Percentiles rank a stretch among this genome's conserved stretches.
Evolutionary conservation across 805 yeast genomes (phyloP).

Genomic region (Candida khao-thaluensis): DNA sequence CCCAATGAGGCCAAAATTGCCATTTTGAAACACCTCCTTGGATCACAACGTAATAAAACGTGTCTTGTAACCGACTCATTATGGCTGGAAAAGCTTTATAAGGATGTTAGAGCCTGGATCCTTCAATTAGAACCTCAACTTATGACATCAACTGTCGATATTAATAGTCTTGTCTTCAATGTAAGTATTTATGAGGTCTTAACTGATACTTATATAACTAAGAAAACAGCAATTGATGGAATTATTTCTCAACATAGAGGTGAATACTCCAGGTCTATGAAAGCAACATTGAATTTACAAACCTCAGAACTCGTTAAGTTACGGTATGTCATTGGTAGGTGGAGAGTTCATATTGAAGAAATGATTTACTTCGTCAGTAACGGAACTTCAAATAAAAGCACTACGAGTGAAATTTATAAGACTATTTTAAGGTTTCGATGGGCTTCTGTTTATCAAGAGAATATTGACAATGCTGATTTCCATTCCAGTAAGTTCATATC

Average conservation of each 20-base stretch:
- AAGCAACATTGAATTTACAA: slow-evolving; percentile 29
- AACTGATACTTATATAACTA: slow-evolving; percentile 40
- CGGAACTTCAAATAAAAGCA: background rate
- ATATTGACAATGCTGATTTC: slow-evolving; percentile 29
- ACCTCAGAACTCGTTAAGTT: slow-evolving; percentile 40
- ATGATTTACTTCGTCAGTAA: slow-evolving; percentile 1
- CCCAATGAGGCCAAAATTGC: slow-evolving; percentile 21
- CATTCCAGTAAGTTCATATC: slow-evolving; percentile 28
- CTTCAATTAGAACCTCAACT: slow-evolving; percentile 28
- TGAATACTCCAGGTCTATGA: slow-evolving; percentile 22
- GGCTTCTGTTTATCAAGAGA: slow-evolving; percentile 32
- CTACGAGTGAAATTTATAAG: background rate
- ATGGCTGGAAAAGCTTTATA: slow-evolving; percentile 39
- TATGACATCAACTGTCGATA: background rate
- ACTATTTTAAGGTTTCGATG: slow-evolving; percentile 24
- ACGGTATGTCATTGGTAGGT: slow-evolving; percentile 44
- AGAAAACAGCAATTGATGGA: slow-evolving; percentile 26
- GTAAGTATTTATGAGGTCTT: slow-evolving; percentile 47
- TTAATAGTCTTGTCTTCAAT: slow-evolving; percentile 20
- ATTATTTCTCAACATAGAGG: slow-evolving; percentile 19
- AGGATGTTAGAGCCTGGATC: slow-evolving; percentile 36
- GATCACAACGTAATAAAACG: slow-evolving; percentile 11
- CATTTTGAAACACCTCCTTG: slow-evolving; percentile 27
- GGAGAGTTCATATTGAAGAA: slow-evolving; percentile 34
- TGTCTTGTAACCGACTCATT: slow-evolving; percentile 36